A percentile compares a stretch with the other conserved stretches of the same genome.
These are phyloP conservation scores for Neurospora sp. DNA, from an alignment of 495 filamentous ascomycete genomes.

Conservation along the genomic window DNA sequence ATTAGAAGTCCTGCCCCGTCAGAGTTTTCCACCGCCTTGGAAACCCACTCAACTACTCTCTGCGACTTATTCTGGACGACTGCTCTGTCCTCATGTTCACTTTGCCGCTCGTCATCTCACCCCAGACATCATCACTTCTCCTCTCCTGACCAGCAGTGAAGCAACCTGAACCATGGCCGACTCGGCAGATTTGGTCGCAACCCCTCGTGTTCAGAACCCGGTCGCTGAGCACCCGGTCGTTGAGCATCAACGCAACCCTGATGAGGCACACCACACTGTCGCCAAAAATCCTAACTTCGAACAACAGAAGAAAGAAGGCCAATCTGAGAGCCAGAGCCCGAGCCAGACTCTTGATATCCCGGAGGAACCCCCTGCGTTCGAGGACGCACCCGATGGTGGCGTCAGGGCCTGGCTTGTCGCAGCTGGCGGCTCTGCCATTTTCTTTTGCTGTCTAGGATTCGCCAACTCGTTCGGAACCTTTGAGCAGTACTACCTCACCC, in stretches of 20 bases:
- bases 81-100: neutral
- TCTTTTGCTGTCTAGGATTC: slow-evolving; percentile 49
- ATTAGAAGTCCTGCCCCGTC: neutral
- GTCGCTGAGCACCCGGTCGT: neutral
- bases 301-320: neutral
- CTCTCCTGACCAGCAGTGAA: neutral
- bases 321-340: neutral
- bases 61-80: neutral
- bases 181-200: neutral
- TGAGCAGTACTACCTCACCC: slow-evolving; percentile 46
- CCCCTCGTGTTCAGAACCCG: neutral
- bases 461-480: slow-evolving; percentile 54
- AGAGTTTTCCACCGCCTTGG: neutral
- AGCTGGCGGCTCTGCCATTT: slow-evolving; percentile 14
- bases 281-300: neutral
- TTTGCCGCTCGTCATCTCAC: neutral
- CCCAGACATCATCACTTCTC: neutral
- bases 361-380: neutral
- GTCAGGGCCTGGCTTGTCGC: slow-evolving; percentile 25
- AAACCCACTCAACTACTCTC: neutral
- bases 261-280: neutral
- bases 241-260: neutral
- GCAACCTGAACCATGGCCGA: neutral
- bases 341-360: neutral
- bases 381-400: slow-evolving; percentile 22